Conservation (phyloP, 116 monocot genomes). For the Trichopus zeylanicus region DNA sequence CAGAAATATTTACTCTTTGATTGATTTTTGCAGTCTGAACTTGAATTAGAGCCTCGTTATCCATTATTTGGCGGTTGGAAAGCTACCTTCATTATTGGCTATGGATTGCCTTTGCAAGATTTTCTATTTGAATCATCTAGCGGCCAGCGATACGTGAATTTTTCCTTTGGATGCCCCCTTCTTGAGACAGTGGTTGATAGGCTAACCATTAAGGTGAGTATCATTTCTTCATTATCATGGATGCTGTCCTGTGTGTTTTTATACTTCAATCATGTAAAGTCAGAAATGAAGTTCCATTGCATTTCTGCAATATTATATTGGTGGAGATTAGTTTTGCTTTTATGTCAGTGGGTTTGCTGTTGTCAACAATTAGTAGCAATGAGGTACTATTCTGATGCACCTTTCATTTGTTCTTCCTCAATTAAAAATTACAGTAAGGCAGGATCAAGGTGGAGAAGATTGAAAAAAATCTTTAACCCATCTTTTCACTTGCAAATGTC, state of each 20-base stretch:
- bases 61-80: slow-evolving; percentile 96
- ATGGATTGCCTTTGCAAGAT: slow-evolving; percentile 67
- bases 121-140: slow-evolving; percentile 60
- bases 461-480: too few species aligned
- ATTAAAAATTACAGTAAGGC: too few species aligned
- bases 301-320: too few species aligned
- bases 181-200: slow-evolving; percentile 65
- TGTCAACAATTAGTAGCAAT: too few species aligned
- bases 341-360: too few species aligned
- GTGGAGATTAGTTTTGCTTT: too few species aligned
- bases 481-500: too few species aligned
- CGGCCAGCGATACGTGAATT: slow-evolving; percentile 63
- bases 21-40: slow-evolving; percentile 60
- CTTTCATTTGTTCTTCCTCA: too few species aligned
- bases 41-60: slow-evolving; percentile 86
- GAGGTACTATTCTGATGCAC: too few species aligned
- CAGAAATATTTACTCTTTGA: background rate
- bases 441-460: too few species aligned
- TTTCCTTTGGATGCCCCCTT: slow-evolving; percentile 72
- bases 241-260: too few species aligned
- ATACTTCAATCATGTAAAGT: too few species aligned
- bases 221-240: background rate
- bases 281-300: background rate
- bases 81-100: slow-evolving; percentile 69
- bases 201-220: slow-evolving; percentile 64